phyloP scores from a whole-genome alignment of 163 green algal genomes.

The Scenedesmus sp. region DNA sequence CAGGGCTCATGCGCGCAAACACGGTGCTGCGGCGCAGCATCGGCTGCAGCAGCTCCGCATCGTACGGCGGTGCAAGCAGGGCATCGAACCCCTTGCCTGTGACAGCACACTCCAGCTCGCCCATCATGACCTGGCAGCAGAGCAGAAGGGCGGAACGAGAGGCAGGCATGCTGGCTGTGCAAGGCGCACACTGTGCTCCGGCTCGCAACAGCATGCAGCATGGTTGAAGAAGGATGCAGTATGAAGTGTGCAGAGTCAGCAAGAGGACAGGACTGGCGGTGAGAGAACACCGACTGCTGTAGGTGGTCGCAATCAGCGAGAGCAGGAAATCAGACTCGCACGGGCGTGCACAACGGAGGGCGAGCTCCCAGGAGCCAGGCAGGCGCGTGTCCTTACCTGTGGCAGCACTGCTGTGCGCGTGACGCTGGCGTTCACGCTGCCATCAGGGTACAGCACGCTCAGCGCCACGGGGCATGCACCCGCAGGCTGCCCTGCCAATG shows the following conservation, averaged over 20 bases:
- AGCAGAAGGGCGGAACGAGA: not conserved
- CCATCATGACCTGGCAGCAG: constrained; percentile 51
- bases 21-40: constrained; percentile 66
- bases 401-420: constrained; percentile 19
- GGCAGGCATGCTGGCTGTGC: not conserved
- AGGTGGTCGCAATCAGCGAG: no score
- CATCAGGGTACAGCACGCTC: constrained; percentile 58
- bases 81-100: constrained; percentile 75
- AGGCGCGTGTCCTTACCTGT: not conserved
- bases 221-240: no score
- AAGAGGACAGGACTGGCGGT: no score
- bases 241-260: no score
- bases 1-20: constrained; percentile 81
- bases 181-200: not conserved
- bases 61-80: constrained; percentile 42
- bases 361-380: no score
- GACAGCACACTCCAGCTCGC: constrained; percentile 72
- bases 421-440: constrained; percentile 36
- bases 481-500: not conserved
- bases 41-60: constrained; percentile 60
- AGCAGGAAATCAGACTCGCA: no score
- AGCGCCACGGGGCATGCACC: constrained; percentile 27
- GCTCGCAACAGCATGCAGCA: no score
- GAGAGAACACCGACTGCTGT: not conserved
- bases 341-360: no score